These are phyloP conservation scores for Leccinum incarnatum DNA, from an alignment of 768 basidiomycete species.

Conservation along the genomic window DNA sequence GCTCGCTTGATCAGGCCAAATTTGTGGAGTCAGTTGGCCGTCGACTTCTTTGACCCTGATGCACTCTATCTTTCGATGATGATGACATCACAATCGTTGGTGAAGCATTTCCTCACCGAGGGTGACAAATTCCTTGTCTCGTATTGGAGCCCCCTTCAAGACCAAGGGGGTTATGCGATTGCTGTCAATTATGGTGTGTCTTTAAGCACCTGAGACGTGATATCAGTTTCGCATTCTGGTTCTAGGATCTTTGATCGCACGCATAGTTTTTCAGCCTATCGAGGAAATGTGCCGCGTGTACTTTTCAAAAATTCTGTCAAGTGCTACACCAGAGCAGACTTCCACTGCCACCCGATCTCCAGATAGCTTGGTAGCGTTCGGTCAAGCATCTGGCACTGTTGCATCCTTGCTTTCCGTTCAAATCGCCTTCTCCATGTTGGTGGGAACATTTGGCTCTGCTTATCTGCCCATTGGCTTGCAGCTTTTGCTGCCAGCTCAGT, in stretches of 20 bases:
- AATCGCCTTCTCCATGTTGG: conserved; percentile 60
- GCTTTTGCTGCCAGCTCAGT: conserved; percentile 67
- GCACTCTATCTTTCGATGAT: conserved; percentile 66
- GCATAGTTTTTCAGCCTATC: conserved; percentile 91
- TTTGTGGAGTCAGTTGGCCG: conserved; percentile 4
- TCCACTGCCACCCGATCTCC: background rate
- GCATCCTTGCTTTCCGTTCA: conserved; percentile 64
- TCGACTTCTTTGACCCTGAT: conserved; percentile 42
- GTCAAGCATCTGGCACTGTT: conserved; percentile 51
- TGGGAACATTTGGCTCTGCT: conserved; percentile 70
- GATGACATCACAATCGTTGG: conserved; percentile 83
- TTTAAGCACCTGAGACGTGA: background rate
- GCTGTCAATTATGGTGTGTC: conserved; percentile 90
- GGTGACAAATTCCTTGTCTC: conserved; percentile 91
- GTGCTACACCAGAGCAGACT: conserved; percentile 10
- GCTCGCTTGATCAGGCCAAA: conserved; percentile 1
- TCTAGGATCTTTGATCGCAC: conserved; percentile 85
- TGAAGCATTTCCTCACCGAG: conserved; percentile 95
- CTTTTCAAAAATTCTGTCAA: conserved; percentile 68
- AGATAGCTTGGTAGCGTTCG: conserved; percentile 17
- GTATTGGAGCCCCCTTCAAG: conserved; percentile 74
- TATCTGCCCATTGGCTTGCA: conserved; percentile 70
- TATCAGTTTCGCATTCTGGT: conserved; percentile 1
- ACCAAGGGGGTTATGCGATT: conserved; percentile 94
- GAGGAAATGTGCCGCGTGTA: conserved; percentile 90